A percentile compares a stretch with the other conserved stretches of the same genome.
Conservation (phyloP, 129 eudicot species). For the Tagetes erecta region DNA sequence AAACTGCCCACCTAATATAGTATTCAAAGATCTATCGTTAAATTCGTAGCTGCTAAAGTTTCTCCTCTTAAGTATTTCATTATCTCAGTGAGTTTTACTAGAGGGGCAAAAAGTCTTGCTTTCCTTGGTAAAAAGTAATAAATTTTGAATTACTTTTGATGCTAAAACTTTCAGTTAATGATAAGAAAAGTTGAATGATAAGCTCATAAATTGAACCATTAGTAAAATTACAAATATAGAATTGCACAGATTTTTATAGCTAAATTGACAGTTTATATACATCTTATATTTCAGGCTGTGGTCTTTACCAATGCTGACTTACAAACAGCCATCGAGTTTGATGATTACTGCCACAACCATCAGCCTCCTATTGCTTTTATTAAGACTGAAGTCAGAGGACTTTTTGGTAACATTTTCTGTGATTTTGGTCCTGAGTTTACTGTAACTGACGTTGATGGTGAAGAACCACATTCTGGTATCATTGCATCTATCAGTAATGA, state of each 20-base stretch:
- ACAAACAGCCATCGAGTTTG: constrained; percentile 64
- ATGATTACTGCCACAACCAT: constrained; percentile 80
- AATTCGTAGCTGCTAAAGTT: neutral
- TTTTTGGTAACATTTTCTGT: constrained; percentile 80
- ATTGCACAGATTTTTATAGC: neutral
- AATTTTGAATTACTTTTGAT: neutral
- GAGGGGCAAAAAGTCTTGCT: constrained; percentile 1
- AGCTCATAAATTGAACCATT: neutral
- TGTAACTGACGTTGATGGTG: constrained; percentile 86
- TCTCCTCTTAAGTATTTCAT: neutral
- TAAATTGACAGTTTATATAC: neutral
- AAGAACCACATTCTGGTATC: constrained; percentile 90
- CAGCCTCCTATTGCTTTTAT: constrained; percentile 82
- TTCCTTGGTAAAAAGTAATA: neutral
- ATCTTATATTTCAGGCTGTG: constrained; percentile 65
- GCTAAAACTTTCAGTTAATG: neutral
- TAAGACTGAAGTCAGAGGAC: constrained; percentile 84
- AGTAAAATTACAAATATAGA: neutral
- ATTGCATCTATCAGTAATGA: constrained; percentile 89
- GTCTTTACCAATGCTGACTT: constrained; percentile 77
- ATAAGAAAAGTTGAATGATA: neutral
- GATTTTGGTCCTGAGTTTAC: constrained; percentile 93
- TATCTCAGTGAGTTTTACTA: neutral
- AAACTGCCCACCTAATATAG: neutral
- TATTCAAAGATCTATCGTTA: neutral